A percentile compares a stretch with the other conserved stretches of the same genome.
Conservation (phyloP, 768 basidiomycete species). For the Leccinum sublutescens region DNA sequence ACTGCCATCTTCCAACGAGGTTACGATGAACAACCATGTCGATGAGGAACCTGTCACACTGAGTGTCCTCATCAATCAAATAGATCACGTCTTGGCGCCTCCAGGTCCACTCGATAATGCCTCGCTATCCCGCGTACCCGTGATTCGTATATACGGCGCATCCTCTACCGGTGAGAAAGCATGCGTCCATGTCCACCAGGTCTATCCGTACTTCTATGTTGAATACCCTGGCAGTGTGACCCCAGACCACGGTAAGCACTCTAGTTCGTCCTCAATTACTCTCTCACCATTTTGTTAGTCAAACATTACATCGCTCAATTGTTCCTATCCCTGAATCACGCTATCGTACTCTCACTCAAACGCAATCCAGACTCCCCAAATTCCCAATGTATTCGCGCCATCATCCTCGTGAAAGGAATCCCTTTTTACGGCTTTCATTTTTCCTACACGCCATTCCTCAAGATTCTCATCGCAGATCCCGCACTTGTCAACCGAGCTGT, state of each 20-base stretch:
- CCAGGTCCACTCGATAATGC: conserved; percentile 66
- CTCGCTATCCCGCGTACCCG: conserved; percentile 63
- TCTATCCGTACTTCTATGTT: conserved; percentile 91
- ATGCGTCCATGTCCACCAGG: conserved; percentile 90
- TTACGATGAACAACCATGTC: conserved; percentile 4
- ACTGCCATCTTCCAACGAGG: background rate
- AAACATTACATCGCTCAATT: conserved; percentile 68
- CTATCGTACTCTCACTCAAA: conserved; percentile 78
- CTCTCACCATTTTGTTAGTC: conserved; percentile 45
- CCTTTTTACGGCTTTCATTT: conserved; percentile 95
- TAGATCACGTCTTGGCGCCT: conserved; percentile 60
- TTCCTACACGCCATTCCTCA: conserved; percentile 83
- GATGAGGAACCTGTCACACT: conserved; percentile 22
- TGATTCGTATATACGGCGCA: conserved; percentile 83
- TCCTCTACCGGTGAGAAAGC: conserved; percentile 75
- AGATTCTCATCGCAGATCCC: conserved; percentile 77
- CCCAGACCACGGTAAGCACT: conserved; percentile 56
- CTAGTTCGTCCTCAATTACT: background rate
- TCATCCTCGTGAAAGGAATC: conserved; percentile 88
- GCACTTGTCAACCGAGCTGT: conserved; percentile 62
- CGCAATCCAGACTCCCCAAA: conserved; percentile 60
- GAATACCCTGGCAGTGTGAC: conserved; percentile 73
- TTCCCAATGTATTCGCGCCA: conserved; percentile 66
- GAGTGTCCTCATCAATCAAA: conserved; percentile 49
- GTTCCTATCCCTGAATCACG: conserved; percentile 77